phyloP scores from a whole-genome alignment of 2,329 filamentous ascomycete genomes.

The Colletotrichum sp. region DNA sequence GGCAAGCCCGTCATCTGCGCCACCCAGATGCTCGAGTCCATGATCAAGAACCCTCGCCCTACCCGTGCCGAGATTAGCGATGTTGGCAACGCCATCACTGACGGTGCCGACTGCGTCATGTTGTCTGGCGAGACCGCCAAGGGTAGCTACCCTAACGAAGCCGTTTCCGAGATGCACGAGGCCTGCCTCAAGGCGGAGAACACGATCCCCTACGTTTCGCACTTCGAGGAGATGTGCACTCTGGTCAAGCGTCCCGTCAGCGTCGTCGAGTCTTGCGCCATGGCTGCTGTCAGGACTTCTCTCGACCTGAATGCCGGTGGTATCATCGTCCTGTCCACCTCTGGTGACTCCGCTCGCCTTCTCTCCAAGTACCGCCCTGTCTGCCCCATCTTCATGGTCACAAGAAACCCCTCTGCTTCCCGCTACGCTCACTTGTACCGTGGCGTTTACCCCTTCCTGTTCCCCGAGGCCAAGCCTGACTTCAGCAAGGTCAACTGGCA shows the following conservation, averaged over 20 bases:
- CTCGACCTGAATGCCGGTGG: conserved; percentile 96
- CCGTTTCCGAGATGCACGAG: conserved; percentile 97
- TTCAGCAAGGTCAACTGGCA: conserved; percentile 95
- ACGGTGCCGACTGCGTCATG: conserved; percentile 99
- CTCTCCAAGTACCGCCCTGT: conserved; percentile 98
- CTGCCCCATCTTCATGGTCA: conserved; percentile 99
- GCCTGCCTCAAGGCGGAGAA: conserved; percentile 96
- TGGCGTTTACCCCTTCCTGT: conserved; percentile 97
- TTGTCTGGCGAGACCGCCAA: conserved; percentile 99
- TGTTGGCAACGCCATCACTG: conserved; percentile 96
- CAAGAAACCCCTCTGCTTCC: conserved; percentile 81
- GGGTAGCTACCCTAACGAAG: conserved; percentile 90
- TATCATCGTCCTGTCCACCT: conserved; percentile 95
- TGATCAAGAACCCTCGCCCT: conserved; percentile 99
- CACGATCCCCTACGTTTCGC: conserved; percentile 94
- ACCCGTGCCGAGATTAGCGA: conserved; percentile 98
- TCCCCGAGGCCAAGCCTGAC: conserved; percentile 92
- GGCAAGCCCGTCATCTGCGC: conserved; percentile 99
- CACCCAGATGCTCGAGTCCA: conserved; percentile 99
- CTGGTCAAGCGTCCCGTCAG: conserved; percentile 83
- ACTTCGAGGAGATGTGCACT: conserved; percentile 93
- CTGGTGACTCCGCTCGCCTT: conserved; percentile 91
- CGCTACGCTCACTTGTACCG: conserved; percentile 96
- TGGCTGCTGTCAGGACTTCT: conserved; percentile 94
- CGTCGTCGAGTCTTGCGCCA: conserved; percentile 92